A percentile compares a stretch with the other conserved stretches of the same genome.
Evolutionary conservation across 257 asterid genomes (phyloP).

Genomic region (Solanum lignicaule): DNA sequence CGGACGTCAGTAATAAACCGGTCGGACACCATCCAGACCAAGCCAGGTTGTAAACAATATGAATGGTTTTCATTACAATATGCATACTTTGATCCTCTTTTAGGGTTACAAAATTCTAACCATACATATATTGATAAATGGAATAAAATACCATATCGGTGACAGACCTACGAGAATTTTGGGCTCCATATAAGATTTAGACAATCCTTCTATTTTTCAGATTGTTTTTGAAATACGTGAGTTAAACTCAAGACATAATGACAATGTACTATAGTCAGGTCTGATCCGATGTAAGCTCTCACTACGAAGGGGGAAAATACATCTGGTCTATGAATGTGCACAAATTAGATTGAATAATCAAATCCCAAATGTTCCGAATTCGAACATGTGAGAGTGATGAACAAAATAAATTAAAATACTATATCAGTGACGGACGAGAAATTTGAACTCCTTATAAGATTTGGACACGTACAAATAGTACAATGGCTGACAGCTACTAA

Average conservation of each 20-base stretch:
- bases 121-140: neutral
- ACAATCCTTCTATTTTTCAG: too few relatives aligned
- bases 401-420: too few relatives aligned
- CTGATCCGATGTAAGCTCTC: neutral
- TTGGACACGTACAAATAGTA: neutral
- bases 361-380: accelerated
- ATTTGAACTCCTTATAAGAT: neutral
- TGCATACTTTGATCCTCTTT: slow-evolving; percentile 23
- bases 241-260: neutral
- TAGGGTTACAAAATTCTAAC: slow-evolving; percentile 15
- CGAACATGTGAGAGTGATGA: accelerated
- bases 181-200: neutral
- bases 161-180: accelerated
- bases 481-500: slow-evolving; percentile 28
- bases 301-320: neutral
- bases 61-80: slow-evolving; percentile 16
- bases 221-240: too few relatives aligned
- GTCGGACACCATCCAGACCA: slow-evolving; percentile 52
- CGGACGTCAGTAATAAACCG: slow-evolving; percentile 27
- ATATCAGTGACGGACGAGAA: accelerated
- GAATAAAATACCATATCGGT: neutral
- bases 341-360: neutral
- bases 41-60: slow-evolving; percentile 28
- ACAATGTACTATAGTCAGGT: too few relatives aligned
- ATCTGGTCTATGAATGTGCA: neutral